Evolutionary conservation across 345 rosid genomes (phyloP), one percentile per base, ranked within the genome.

Genomic region (Garcia nutans): DNA sequence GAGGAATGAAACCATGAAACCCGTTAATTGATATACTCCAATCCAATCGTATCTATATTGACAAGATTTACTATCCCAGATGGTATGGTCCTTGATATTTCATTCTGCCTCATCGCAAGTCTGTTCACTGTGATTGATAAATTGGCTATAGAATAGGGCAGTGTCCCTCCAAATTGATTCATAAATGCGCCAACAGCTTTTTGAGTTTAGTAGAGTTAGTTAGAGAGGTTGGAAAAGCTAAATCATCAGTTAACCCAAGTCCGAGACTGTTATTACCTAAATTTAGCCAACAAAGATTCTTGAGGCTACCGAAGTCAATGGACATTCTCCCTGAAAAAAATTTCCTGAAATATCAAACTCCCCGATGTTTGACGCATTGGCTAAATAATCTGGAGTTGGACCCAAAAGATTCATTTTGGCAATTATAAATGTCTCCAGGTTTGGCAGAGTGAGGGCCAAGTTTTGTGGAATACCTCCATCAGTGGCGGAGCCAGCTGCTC

Each of bases 111-210:
- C 60, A 71, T 2, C 19, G 23, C 1, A 1, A 75, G 68, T 3
- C 2, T 17, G 11, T 54, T 68, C 52, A 42, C 0, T 37, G 17
- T 61, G 9, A 55, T 75, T 10, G 78, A 75, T 31, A 75, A 44
- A 44, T 75, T 75, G 33, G 65, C 72, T 17, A 75, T 42, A 59
- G 78, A 75, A 16, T 9, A 9, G 15, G 78, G 78, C n/a, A 75
- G 10, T 12, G 7, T 55, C 42, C 78, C 65, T 58, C 72, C 65
- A 1, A 66, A 66, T 2, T n/a, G 28, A 10, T 66, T 75, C 6
- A 10, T 17, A 1, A 3, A 23, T 37, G 66, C 5, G 19, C 57
- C 65, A 0, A 75, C 0, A 24, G 3, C 20, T 41, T 45, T 11
- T 66, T n/a, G 16, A 66, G 24, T 12, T 12, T 41, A 1, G 42